A percentile compares a stretch with the other conserved stretches of the same genome.
These are phyloP conservation scores for Pseudopyricularia cyperi DNA, from an alignment of 2,329 filamentous ascomycete genomes.

Conservation along the genomic window DNA sequence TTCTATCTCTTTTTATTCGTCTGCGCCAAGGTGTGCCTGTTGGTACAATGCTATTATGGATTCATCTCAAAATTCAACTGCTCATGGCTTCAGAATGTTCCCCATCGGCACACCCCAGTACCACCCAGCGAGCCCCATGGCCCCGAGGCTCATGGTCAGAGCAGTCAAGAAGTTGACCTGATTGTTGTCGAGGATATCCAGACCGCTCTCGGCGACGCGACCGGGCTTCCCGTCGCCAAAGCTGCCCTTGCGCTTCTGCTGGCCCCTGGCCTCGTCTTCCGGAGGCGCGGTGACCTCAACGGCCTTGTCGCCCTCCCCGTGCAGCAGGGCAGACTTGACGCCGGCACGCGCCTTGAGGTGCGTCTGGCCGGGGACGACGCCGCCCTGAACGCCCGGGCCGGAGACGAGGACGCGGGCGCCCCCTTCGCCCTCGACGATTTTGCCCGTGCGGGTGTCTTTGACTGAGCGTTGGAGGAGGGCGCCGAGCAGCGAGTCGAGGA, in stretches of 20 bases:
- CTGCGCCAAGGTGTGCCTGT: too few species aligned
- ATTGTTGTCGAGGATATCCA: conserved; percentile 83
- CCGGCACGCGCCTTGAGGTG: conserved; percentile 21
- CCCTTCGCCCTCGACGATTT: conserved; percentile 78
- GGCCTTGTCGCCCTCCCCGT: conserved; percentile 23
- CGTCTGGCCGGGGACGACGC: conserved; percentile 8
- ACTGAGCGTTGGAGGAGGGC: conserved; percentile 79
- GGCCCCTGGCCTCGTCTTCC: conserved; percentile 33
- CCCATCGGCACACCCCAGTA: conserved; percentile 43
- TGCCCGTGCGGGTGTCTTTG: conserved; percentile 68
- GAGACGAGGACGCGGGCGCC: conserved; percentile 45
- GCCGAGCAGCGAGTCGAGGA: conserved; percentile 80
- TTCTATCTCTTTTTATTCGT: too few species aligned
- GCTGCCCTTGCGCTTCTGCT: conserved; percentile 34
- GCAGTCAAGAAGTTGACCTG: conserved; percentile 93
- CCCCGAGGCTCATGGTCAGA: conserved; percentile 61
- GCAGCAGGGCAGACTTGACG: conserved; percentile 26
- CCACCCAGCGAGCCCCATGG: conserved; percentile 54
- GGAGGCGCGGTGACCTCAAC: conserved; percentile 17
- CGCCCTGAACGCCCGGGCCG: conserved; percentile 12
- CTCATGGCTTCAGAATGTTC: conserved; percentile 23
- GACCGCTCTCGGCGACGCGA: conserved; percentile 49
- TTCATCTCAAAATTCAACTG: background rate
- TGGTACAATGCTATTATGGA: background rate
- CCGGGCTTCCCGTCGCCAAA: conserved; percentile 43